phyloP scores from a whole-genome alignment of 2,329 filamentous ascomycete species.

The Ascochyta rabiei region DNA sequence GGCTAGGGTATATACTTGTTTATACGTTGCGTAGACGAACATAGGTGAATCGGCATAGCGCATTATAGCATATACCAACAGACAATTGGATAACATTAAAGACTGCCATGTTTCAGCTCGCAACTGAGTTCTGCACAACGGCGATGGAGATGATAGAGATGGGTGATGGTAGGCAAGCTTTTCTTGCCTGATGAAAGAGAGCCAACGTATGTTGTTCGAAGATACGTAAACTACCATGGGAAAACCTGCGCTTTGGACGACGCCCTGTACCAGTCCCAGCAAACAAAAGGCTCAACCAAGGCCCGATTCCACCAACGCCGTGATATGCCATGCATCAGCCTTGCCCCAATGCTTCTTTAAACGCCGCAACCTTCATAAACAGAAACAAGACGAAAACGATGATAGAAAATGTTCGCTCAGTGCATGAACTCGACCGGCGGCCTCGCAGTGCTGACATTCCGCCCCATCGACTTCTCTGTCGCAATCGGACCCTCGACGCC shows the following conservation, averaged over 20 bases:
- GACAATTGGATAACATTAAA: too few species aligned
- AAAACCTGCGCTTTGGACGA: neutral
- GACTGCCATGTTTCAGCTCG: too few species aligned
- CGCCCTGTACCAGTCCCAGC: neutral
- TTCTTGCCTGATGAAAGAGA: too few species aligned
- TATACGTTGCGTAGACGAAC: neutral
- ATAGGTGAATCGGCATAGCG: neutral
- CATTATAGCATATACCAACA: too few species aligned
- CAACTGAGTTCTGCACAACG: too few species aligned
- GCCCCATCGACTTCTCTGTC: conserved; percentile 43
- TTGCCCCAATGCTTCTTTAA: conserved; percentile 21
- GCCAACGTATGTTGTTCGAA: neutral
- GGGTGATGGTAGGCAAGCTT: neutral
- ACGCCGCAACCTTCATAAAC: conserved; percentile 5
- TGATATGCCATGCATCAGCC: conserved; percentile 22
- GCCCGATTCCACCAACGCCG: conserved; percentile 30
- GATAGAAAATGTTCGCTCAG: conserved; percentile 9
- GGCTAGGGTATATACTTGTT: neutral
- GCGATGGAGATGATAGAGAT: too few species aligned
- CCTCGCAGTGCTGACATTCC: conserved; percentile 42
- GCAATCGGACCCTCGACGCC: conserved; percentile 45
- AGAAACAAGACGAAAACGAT: neutral
- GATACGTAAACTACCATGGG: neutral
- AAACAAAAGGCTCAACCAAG: neutral
- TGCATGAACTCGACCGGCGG: conserved; percentile 50